Base-by-base conservation (phyloP, 805 yeast genomes). In the Candida boleticola region DNA sequence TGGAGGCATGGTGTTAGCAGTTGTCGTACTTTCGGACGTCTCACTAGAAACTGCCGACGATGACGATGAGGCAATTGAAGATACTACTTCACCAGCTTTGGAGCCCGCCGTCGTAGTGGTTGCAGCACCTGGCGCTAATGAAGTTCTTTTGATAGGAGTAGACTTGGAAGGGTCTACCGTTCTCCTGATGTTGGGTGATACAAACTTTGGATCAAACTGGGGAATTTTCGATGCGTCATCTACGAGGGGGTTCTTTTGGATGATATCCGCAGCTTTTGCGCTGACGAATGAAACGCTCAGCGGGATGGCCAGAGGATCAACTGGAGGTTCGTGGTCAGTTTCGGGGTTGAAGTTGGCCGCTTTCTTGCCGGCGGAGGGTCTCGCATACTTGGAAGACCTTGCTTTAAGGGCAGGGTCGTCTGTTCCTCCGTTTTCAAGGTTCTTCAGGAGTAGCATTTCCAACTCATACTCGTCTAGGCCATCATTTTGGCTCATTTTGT, bases 121-220 rank as follows among this genome's bases (percentile, higher is more conserved):
- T 35, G 37, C 18, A 40, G 29, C 23, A 31, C 41, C 29, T 4
- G 29, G 27, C 18, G n/a, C 13, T 14, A 11, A 11, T n/a, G 37
- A 17, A 16, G 37, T 5, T 34, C 38, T 22, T 25, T 76, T 77
- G 2, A 85, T 67, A 2, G 85, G 89, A 3, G 79, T 76, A 0
- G 90, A 84, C 43, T 76, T 80, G 1, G 74, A 71, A 36, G 83
- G 92, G 57, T 85, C 89, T 11, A 83, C 67, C 0, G 84, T 81
- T 16, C 72, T 58, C 34, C 67, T 54, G 41, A 80, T 76, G 48
- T 71, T 74, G 11, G 73, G 76, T 4, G 78, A 78, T 33, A 76
- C 79, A 40, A 59, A 60, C 75, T 77, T 54, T 29, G 71, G 60
- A 46, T 80, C 77, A 47, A 73, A 78, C 39, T 74, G 77, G 0